phyloP scores from a whole-genome alignment of 2,329 filamentous ascomycete genomes.

The Penicillium glabrum region DNA sequence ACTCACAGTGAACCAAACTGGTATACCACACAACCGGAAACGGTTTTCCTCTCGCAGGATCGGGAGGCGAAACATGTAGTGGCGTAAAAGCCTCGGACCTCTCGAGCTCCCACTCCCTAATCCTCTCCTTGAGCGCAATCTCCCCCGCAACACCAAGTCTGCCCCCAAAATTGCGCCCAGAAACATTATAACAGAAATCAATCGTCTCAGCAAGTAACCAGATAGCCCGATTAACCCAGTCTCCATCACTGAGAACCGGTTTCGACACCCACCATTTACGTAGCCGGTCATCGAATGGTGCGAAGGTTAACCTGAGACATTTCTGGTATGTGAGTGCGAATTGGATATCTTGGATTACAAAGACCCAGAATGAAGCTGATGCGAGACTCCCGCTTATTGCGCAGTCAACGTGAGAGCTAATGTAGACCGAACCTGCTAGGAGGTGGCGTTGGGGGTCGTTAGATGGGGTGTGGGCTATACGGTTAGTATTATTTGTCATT shows the following conservation, averaged over 20 bases:
- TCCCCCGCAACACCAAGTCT: slow-evolving; percentile 17
- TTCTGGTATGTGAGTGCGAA: slow-evolving; percentile 34
- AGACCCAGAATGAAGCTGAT: slow-evolving; percentile 37
- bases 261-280: slow-evolving; percentile 28
- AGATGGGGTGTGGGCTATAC: slow-evolving; percentile 31
- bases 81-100: slow-evolving; percentile 31
- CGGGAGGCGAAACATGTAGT: slow-evolving; percentile 30
- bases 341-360: slow-evolving; percentile 38
- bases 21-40: slow-evolving; percentile 36
- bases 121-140: slow-evolving; percentile 22
- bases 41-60: slow-evolving; percentile 26
- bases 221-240: slow-evolving; percentile 34
- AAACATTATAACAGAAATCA: slow-evolving; percentile 32
- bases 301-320: slow-evolving; percentile 31
- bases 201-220: slow-evolving; percentile 36
- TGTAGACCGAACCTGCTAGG: slow-evolving; percentile 36
- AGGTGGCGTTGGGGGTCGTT: slow-evolving; percentile 36
- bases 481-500: background rate
- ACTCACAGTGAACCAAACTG: slow-evolving; percentile 32
- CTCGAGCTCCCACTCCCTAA: slow-evolving; percentile 29
- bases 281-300: slow-evolving; percentile 32
- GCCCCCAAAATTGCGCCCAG: slow-evolving; percentile 18
- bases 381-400: slow-evolving; percentile 33
- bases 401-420: slow-evolving; percentile 35
- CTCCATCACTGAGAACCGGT: slow-evolving; percentile 27